These are phyloP conservation scores for Pyrus hybrid DNA, from an alignment of 331 rosid genomes.

Conservation along the genomic window DNA sequence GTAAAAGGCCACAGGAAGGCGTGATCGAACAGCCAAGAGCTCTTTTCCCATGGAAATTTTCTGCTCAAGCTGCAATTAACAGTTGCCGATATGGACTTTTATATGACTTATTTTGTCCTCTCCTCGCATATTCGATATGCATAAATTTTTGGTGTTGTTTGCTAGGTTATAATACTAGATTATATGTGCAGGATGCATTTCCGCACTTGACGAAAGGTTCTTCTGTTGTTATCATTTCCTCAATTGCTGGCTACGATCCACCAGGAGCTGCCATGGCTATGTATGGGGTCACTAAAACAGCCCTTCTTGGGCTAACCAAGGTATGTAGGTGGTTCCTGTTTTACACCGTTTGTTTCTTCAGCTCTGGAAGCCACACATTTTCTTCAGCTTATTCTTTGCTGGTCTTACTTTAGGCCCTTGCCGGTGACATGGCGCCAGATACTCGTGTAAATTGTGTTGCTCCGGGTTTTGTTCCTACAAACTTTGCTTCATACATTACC, in stretches of 20 bases:
- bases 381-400: slow-evolving; percentile 10
- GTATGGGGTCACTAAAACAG: slow-evolving; percentile 98
- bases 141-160: not conserved
- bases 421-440: slow-evolving; percentile 71
- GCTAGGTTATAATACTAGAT: not conserved
- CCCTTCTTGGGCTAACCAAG: slow-evolving; percentile 88
- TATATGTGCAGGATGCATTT: slow-evolving; percentile 54
- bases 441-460: slow-evolving; percentile 93
- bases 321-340: slow-evolving; percentile 25
- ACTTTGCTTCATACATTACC: slow-evolving; percentile 63
- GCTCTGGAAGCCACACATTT: not conserved
- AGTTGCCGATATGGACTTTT: not conserved
- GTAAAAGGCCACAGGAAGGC: slow-evolving; percentile 24
- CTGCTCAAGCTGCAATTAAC: not conserved
- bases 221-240: slow-evolving; percentile 77
- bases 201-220: slow-evolving; percentile 75
- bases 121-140: not conserved
- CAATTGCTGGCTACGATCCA: slow-evolving; percentile 66
- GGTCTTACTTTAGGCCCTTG: slow-evolving; percentile 58
- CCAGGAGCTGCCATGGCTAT: slow-evolving; percentile 58
- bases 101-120: not conserved
- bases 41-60: not conserved
- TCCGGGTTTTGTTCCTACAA: slow-evolving; percentile 95
- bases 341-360: not conserved
- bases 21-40: not conserved